Percentiles rank a stretch among this genome's conserved stretches.
phyloP scores from a whole-genome alignment of 2,329 filamentous ascomycete species.

The Zasmidium citrigriseum region DNA sequence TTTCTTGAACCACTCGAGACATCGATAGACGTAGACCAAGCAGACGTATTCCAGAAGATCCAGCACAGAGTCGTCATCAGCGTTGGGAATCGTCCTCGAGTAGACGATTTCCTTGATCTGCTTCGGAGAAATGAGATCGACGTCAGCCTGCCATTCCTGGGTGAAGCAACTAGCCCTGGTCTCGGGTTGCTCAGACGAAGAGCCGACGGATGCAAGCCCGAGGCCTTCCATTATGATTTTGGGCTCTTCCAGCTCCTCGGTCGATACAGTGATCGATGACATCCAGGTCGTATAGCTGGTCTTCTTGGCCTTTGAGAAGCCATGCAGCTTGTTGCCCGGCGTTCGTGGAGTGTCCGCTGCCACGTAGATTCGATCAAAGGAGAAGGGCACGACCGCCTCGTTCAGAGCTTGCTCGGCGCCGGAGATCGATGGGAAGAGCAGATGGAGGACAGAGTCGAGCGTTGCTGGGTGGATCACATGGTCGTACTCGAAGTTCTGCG shows the following conservation, averaged over 20 bases:
- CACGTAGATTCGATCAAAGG: slow-evolving; percentile 13
- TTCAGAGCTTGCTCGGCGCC: slow-evolving; percentile 3
- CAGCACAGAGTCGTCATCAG: slow-evolving; percentile 13
- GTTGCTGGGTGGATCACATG: slow-evolving; percentile 61
- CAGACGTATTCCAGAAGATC: slow-evolving; percentile 12
- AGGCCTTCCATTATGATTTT: slow-evolving; percentile 9
- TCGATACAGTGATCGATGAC: slow-evolving; percentile 2
- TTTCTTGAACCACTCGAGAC: slow-evolving; percentile 8
- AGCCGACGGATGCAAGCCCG: slow-evolving; percentile 9
- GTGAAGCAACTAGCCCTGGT: slow-evolving; percentile 10
- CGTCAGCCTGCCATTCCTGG: slow-evolving; percentile 10
- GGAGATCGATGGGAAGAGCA: not conserved
- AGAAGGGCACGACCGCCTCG: slow-evolving; percentile 15
- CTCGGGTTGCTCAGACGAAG: slow-evolving; percentile 8
- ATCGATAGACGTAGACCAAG: slow-evolving; percentile 10
- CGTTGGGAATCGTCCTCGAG: slow-evolving; percentile 12
- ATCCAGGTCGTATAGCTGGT: slow-evolving; percentile 13
- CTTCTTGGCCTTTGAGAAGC: slow-evolving; percentile 3
- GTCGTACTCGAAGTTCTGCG: slow-evolving; percentile 54
- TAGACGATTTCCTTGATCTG: slow-evolving; percentile 10
- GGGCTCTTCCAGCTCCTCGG: not conserved
- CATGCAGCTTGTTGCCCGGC: slow-evolving; percentile 1
- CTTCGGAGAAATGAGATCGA: slow-evolving; percentile 9
- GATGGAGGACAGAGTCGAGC: slow-evolving; percentile 30
- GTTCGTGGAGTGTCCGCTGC: slow-evolving; percentile 6